phyloP scores from a whole-genome alignment of 2,329 filamentous ascomycete genomes.

The Venturia carpophila region DNA sequence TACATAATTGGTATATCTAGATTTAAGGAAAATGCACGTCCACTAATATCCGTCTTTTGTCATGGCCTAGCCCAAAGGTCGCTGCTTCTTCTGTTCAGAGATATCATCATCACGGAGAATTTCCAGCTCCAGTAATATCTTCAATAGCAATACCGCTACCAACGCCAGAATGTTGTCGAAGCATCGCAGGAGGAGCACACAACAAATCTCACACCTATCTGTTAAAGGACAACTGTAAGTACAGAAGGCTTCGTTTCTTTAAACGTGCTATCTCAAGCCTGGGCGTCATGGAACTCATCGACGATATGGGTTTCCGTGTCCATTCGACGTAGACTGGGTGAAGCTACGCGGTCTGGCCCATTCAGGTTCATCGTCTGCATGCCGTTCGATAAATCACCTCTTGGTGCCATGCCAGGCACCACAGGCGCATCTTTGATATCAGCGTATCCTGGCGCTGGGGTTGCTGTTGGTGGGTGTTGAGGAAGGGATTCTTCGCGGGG shows the following conservation, averaged over 20 bases:
- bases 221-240: conserved; percentile 2
- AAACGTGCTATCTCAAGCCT: conserved; percentile 26
- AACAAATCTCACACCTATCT: conserved; percentile 1
- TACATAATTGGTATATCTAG: neutral
- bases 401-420: neutral
- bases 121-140: neutral
- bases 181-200: neutral
- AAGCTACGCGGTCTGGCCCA: neutral
- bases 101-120: neutral
- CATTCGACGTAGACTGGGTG: conserved; percentile 26
- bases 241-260: neutral
- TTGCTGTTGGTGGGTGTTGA: conserved; percentile 6
- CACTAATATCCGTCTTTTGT: neutral
- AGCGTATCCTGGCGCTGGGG: conserved; percentile 1
- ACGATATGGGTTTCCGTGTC: conserved; percentile 38
- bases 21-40: no score
- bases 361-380: conserved; percentile 10
- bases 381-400: neutral
- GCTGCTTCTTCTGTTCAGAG: neutral
- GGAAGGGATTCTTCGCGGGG: conserved; percentile 7
- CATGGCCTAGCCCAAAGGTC: neutral
- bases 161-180: neutral
- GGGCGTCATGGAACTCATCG: conserved; percentile 43
- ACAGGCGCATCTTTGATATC: conserved; percentile 8
- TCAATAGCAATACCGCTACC: neutral